These are phyloP conservation scores for Trametes sanguinea DNA, from an alignment of 768 basidiomycete species.

Conservation along the genomic window DNA sequence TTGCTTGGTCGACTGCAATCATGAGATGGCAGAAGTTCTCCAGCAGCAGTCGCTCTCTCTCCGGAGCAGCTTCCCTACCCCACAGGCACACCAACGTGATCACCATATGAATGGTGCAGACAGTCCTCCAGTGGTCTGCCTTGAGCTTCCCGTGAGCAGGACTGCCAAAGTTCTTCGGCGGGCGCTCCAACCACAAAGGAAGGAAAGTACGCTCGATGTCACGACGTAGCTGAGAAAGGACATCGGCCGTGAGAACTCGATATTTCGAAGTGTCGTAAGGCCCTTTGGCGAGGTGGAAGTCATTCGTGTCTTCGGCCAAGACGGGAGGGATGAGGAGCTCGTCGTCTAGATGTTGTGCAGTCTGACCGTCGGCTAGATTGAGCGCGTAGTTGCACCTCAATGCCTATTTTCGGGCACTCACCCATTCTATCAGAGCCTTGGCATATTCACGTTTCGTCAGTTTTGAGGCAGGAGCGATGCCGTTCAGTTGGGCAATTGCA, in stretches of 20 bases:
- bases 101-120: conserved; percentile 36
- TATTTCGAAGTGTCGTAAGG: not conserved
- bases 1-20: conserved; percentile 27
- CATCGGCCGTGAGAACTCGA: not conserved
- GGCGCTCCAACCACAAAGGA: conserved; percentile 36
- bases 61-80: conserved; percentile 14
- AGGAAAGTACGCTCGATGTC: conserved; percentile 9
- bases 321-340: too few relatives aligned
- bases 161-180: conserved; percentile 37
- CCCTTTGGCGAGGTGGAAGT: not conserved
- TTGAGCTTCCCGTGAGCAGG: conserved; percentile 35
- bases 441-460: not conserved
- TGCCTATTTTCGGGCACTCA: not conserved
- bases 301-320: too few relatives aligned
- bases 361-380: too few relatives aligned
- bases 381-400: too few relatives aligned
- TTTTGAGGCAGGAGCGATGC: not conserved
- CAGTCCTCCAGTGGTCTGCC: conserved; percentile 39
- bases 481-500: not conserved
- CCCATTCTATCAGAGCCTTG: not conserved
- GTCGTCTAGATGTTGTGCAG: too few relatives aligned
- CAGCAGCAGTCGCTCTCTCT: conserved; percentile 22
- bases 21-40: conserved; percentile 34
- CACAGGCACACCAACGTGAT: conserved; percentile 41
- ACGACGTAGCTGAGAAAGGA: not conserved